Conservation (phyloP, 805 yeast genomes). For the Grigorovia yakushimaensis region DNA sequence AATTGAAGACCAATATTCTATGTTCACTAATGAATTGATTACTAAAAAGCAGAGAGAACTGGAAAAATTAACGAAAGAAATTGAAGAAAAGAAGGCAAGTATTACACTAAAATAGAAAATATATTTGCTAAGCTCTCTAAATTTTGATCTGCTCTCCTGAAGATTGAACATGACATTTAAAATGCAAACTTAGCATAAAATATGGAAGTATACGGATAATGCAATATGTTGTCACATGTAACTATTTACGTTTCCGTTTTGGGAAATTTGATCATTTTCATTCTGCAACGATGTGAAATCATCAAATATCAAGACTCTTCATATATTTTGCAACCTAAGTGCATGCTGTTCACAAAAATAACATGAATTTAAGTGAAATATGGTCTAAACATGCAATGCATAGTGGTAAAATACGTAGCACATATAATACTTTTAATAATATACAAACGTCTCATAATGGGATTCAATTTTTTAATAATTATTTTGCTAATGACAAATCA, state of each 20-base stretch:
- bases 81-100: conserved; percentile 12
- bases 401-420: background rate
- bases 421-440: conserved; percentile 12
- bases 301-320: too few relatives aligned
- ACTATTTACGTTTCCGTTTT: background rate
- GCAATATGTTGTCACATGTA: background rate
- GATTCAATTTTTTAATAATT: conserved; percentile 32
- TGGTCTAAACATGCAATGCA: background rate
- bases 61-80: conserved; percentile 31
- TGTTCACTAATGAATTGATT: conserved; percentile 32
- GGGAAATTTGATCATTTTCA: background rate
- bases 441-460: conserved; percentile 25
- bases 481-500: conserved; percentile 29
- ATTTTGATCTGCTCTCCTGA: too few relatives aligned
- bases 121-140: too few relatives aligned
- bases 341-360: too few relatives aligned
- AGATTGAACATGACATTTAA: too few relatives aligned
- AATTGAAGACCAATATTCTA: conserved; percentile 16
- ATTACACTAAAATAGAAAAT: too few relatives aligned
- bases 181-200: too few relatives aligned
- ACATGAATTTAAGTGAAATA: background rate
- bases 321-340: too few relatives aligned
- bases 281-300: background rate
- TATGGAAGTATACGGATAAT: too few relatives aligned
- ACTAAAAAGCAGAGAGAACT: conserved; percentile 39